Percentiles rank a stretch among this genome's conserved stretches.
These are phyloP conservation scores for Austroboletus eburneus DNA, from an alignment of 768 basidiomycete species.

Conservation along the genomic window DNA sequence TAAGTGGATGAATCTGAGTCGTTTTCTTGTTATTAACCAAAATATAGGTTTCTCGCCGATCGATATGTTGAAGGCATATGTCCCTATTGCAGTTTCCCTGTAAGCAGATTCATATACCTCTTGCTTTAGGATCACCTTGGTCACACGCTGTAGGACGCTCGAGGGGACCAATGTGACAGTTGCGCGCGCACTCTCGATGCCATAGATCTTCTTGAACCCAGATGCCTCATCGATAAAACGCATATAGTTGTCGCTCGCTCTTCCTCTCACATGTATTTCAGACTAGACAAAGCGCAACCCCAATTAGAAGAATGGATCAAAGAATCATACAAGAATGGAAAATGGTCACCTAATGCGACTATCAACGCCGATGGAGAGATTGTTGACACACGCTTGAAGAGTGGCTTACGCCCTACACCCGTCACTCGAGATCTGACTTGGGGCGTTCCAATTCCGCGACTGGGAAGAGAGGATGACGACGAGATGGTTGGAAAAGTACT, in stretches of 20 bases:
- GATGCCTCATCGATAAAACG: slow-evolving; percentile 81
- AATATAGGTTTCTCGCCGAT: slow-evolving; percentile 83
- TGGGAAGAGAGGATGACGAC: slow-evolving; percentile 65
- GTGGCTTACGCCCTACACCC: slow-evolving; percentile 82
- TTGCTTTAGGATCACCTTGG: background rate
- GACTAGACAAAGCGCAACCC: slow-evolving; percentile 78
- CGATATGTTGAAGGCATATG: slow-evolving; percentile 98
- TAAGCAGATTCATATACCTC: slow-evolving; percentile 28
- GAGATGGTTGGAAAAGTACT: slow-evolving; percentile 94
- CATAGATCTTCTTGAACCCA: slow-evolving; percentile 89
- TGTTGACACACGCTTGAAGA: slow-evolving; percentile 82
- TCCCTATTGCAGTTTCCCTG: slow-evolving; percentile 86
- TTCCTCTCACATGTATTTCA: slow-evolving; percentile 90
- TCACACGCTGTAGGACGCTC: slow-evolving; percentile 64
- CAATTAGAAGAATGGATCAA: slow-evolving; percentile 86
- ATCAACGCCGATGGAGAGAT: slow-evolving; percentile 86
- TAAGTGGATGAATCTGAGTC: slow-evolving; percentile 29
- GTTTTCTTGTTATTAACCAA: slow-evolving; percentile 8
- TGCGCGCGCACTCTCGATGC: slow-evolving; percentile 93
- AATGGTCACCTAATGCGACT: slow-evolving; percentile 91
- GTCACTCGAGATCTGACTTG: slow-evolving; percentile 92
- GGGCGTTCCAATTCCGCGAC: slow-evolving; percentile 89
- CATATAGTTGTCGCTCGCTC: slow-evolving; percentile 73
- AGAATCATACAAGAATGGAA: slow-evolving; percentile 70
- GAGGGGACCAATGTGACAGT: slow-evolving; percentile 96